phyloP scores from a whole-genome alignment of 805 yeast genomes.

The Starmerella apis region DNA sequence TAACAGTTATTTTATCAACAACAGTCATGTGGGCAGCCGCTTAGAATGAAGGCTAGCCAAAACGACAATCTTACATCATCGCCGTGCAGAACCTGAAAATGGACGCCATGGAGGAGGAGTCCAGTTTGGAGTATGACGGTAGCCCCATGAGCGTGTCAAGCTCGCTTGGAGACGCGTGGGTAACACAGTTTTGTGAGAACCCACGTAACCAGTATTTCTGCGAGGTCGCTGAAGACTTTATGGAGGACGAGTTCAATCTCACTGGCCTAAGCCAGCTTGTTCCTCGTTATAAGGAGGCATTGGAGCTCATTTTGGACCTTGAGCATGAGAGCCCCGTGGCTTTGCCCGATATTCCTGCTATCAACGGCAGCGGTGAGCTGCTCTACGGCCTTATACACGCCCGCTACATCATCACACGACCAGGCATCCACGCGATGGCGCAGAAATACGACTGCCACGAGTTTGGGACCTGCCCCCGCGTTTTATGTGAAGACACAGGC shows the following conservation, averaged over 20 bases:
- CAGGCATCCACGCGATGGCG: slow-evolving; percentile 77
- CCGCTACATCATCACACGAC: slow-evolving; percentile 76
- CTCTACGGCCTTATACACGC: slow-evolving; percentile 92
- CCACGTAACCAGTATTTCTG: slow-evolving; percentile 86
- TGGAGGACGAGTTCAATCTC: slow-evolving; percentile 92
- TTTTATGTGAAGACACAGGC: slow-evolving; percentile 79
- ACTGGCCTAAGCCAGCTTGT: slow-evolving; percentile 80
- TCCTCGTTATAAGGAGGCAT: slow-evolving; percentile 82
- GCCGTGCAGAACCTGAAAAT: background rate
- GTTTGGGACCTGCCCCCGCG: slow-evolving; percentile 88
- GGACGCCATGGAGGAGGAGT: slow-evolving; percentile 9
- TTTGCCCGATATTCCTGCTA: slow-evolving; percentile 58
- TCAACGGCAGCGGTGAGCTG: slow-evolving; percentile 84
- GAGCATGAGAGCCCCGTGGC: slow-evolving; percentile 49
- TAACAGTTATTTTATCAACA: too few species aligned
- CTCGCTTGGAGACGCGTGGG: slow-evolving; percentile 42
- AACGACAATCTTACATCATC: slow-evolving; percentile 1
- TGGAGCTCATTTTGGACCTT: slow-evolving; percentile 80
- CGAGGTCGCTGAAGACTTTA: slow-evolving; percentile 82
- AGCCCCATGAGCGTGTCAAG: slow-evolving; percentile 21
- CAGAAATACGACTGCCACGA: slow-evolving; percentile 80
- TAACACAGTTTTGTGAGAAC: slow-evolving; percentile 63
- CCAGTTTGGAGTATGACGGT: slow-evolving; percentile 17
- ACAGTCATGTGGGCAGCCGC: background rate
- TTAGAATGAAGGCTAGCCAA: background rate